phyloP scores from a whole-genome alignment of 305 asterid species.

The Withania somnifera region DNA sequence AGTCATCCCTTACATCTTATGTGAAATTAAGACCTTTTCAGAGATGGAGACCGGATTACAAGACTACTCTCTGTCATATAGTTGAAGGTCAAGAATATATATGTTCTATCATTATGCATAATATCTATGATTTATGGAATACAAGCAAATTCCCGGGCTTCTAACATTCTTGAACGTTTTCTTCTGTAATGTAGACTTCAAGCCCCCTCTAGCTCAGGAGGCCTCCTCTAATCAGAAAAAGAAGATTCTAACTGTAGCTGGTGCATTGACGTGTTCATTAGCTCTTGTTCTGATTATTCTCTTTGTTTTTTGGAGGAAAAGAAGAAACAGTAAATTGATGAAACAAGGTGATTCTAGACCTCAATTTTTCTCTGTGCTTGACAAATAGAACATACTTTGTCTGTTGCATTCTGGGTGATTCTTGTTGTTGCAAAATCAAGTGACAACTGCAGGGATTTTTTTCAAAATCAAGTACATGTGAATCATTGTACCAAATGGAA shows the following conservation, averaged over 20 bases:
- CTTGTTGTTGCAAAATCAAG: not conserved
- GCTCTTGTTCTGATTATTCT: constrained; percentile 17
- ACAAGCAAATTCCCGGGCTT: not conserved
- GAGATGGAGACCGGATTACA: not conserved
- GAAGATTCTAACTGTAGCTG: constrained; percentile 21
- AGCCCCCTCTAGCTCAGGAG: constrained; percentile 16
- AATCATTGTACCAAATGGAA: not conserved
- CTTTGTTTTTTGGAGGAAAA: constrained; percentile 27
- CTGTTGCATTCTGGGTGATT: not conserved
- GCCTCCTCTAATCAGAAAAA: constrained; percentile 5
- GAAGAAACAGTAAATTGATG: constrained; percentile 26
- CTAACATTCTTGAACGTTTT: not conserved
- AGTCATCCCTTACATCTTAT: not conserved
- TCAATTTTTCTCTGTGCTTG: not conserved
- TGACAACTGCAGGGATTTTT: not conserved
- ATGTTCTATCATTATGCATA: not conserved
- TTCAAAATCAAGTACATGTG: not conserved
- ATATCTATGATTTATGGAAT: not conserved
- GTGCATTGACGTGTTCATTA: constrained; percentile 18
- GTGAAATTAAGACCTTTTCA: not conserved
- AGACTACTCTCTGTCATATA: not conserved
- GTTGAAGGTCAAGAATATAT: not conserved
- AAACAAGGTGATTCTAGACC: constrained; percentile 28
- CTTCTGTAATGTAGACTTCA: constrained; percentile 22
- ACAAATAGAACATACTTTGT: not conserved